phyloP scores from a whole-genome alignment of 768 basidiomycete species.

The Trametes sanguinea region DNA sequence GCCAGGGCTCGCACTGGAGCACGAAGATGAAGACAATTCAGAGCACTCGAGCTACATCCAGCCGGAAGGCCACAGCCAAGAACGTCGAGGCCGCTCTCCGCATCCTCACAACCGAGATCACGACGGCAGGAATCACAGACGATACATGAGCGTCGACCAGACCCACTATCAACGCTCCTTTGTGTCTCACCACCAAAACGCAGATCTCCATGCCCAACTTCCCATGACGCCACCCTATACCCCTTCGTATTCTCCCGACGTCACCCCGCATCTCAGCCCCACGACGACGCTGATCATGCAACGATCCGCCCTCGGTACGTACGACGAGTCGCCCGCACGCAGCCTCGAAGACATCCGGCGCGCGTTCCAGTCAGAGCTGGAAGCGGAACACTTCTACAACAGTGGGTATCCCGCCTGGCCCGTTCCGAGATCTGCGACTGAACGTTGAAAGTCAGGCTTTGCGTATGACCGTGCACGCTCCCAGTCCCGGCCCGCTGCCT shows the following conservation, averaged over 20 bases:
- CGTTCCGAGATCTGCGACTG: background rate
- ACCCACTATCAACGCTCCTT: slow-evolving; percentile 33
- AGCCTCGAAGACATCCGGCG: slow-evolving; percentile 25
- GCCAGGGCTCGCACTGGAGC: slow-evolving; percentile 49
- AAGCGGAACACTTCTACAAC: slow-evolving; percentile 7
- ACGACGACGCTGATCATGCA: slow-evolving; percentile 18
- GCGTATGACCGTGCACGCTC: slow-evolving; percentile 12
- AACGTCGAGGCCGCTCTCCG: slow-evolving; percentile 28
- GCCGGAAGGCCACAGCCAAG: slow-evolving; percentile 28
- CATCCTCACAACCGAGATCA: background rate
- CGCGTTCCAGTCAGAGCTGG: slow-evolving; percentile 15
- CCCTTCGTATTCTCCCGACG: slow-evolving; percentile 26
- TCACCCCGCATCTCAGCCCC: slow-evolving; percentile 19
- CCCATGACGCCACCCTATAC: slow-evolving; percentile 35
- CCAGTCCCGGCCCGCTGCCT: slow-evolving; percentile 4
- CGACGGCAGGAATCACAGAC: slow-evolving; percentile 4
- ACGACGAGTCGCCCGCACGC: slow-evolving; percentile 27
- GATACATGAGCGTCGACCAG: slow-evolving; percentile 37
- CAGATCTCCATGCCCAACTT: slow-evolving; percentile 24
- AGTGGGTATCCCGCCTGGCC: background rate
- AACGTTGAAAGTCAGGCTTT: background rate
- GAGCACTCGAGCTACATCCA: slow-evolving; percentile 30
- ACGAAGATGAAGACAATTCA: slow-evolving; percentile 40
- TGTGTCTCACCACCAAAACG: slow-evolving; percentile 30
- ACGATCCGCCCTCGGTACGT: slow-evolving; percentile 16